Evolutionary conservation across 2,329 filamentous ascomycete genomes (phyloP).

Genomic region (Alternaria sp.): DNA sequence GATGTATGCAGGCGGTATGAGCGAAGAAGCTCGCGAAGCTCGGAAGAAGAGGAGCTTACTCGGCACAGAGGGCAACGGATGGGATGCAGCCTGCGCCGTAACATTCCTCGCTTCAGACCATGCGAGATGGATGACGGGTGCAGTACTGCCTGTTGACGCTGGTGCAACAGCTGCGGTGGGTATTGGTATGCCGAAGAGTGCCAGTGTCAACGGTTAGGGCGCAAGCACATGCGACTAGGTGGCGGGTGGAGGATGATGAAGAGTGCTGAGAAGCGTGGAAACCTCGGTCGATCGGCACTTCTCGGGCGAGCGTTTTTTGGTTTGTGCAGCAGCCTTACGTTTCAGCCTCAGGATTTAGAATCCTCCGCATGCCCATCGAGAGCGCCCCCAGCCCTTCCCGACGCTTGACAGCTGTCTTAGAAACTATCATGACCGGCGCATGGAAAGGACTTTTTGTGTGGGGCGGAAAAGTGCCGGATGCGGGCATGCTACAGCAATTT

Average conservation of each 20-base stretch:
- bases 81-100: constrained; percentile 63
- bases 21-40: constrained; percentile 59
- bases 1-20: constrained; percentile 63
- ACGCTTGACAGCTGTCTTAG: not conserved
- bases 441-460: not conserved
- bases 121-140: constrained; percentile 61
- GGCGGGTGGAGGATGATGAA: not conserved
- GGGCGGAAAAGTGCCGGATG: constrained; percentile 12
- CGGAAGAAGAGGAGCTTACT: constrained; percentile 61
- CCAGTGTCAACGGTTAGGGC: constrained; percentile 36
- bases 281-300: not conserved
- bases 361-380: not conserved
- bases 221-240: not conserved
- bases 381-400: not conserved
- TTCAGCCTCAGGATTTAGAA: not conserved
- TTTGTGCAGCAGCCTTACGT: not conserved
- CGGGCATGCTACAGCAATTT: constrained; percentile 4
- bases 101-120: constrained; percentile 63
- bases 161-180: constrained; percentile 42
- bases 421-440: not conserved
- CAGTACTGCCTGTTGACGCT: constrained; percentile 41
- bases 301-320: too few species aligned
- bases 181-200: constrained; percentile 34
- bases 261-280: not conserved
- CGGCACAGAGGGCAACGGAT: constrained; percentile 64